Percentiles rank a stretch among this genome's conserved stretches.
phyloP scores from a whole-genome alignment of 208 protist genomes.

The Trypanosoma melophagium region DNA sequence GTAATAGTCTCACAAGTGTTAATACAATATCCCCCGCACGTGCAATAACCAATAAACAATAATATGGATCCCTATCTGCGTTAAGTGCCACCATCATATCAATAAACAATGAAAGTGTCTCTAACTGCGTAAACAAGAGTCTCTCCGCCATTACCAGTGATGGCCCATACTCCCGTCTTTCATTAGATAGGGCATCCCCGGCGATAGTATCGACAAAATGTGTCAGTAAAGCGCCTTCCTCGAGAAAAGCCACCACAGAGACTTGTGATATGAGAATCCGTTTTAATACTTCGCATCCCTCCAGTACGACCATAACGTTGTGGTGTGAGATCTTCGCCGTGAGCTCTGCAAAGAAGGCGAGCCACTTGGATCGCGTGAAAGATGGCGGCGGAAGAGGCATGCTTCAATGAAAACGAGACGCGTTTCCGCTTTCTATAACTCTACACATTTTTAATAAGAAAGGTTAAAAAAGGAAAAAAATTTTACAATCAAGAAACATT shows the following conservation, averaged over 20 bases:
- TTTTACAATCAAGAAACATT: too few relatives aligned
- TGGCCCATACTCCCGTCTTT: not conserved
- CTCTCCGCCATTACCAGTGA: slow-evolving; percentile 48
- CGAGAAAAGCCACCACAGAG: slow-evolving; percentile 72
- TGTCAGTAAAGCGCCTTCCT: slow-evolving; percentile 69
- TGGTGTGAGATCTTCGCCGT: slow-evolving; percentile 83
- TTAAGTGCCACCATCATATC: slow-evolving; percentile 72
- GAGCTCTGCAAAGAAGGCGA: slow-evolving; percentile 86
- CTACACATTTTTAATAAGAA: not conserved
- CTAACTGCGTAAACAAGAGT: slow-evolving; percentile 54
- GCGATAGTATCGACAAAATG: slow-evolving; percentile 57
- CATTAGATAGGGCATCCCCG: slow-evolving; percentile 42
- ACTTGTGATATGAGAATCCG: slow-evolving; percentile 66
- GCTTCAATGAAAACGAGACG: not conserved
- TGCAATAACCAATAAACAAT: slow-evolving; percentile 64
- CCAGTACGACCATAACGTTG: slow-evolving; percentile 72
- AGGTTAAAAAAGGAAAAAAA: slow-evolving; percentile 16
- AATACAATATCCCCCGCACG: slow-evolving; percentile 54
- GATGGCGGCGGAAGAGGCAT: slow-evolving; percentile 63
- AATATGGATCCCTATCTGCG: slow-evolving; percentile 68
- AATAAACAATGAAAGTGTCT: slow-evolving; percentile 65
- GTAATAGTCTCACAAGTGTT: slow-evolving; percentile 53
- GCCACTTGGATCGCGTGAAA: slow-evolving; percentile 78
- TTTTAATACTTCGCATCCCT: slow-evolving; percentile 76
- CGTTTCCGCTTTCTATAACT: not conserved